These are phyloP conservation scores for carrot (Daucus carota) DNA, from an alignment of 129 eudicot species.

Conservation along the genomic window DNA sequence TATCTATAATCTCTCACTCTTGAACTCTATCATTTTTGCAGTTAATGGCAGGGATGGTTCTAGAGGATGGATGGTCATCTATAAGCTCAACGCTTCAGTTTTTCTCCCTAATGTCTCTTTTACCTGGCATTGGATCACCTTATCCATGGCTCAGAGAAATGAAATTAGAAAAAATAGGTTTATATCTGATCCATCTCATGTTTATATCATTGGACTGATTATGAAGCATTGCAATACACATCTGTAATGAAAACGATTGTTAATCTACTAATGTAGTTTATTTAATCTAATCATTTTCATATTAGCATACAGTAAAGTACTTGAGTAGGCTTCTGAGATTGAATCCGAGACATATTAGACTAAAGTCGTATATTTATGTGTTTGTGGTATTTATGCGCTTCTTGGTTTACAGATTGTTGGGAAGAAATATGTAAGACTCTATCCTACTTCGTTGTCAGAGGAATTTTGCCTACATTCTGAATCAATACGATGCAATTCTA, in stretches of 20 bases:
- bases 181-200: conserved; percentile 53
- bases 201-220: conserved; percentile 8
- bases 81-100: conserved; percentile 59
- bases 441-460: too few species aligned
- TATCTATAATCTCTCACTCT: conserved; percentile 6
- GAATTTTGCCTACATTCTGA: too few species aligned
- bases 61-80: conserved; percentile 64
- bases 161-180: conserved; percentile 68
- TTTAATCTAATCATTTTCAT: neutral
- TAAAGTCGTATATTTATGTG: too few species aligned
- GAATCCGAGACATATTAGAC: neutral
- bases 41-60: conserved; percentile 41
- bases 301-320: neutral
- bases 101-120: conserved; percentile 60
- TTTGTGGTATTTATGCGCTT: too few species aligned
- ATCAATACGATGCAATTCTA: too few species aligned
- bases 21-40: neutral
- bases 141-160: conserved; percentile 61
- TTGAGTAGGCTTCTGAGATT: neutral
- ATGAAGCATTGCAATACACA: neutral
- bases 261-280: neutral
- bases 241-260: neutral
- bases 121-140: conserved; percentile 68
- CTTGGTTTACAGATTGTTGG: too few species aligned
- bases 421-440: too few species aligned